These are phyloP conservation scores for Saccharomyces cerevisiae DNA, from an alignment of 805 yeast genomes.

Conservation along the genomic window DNA sequence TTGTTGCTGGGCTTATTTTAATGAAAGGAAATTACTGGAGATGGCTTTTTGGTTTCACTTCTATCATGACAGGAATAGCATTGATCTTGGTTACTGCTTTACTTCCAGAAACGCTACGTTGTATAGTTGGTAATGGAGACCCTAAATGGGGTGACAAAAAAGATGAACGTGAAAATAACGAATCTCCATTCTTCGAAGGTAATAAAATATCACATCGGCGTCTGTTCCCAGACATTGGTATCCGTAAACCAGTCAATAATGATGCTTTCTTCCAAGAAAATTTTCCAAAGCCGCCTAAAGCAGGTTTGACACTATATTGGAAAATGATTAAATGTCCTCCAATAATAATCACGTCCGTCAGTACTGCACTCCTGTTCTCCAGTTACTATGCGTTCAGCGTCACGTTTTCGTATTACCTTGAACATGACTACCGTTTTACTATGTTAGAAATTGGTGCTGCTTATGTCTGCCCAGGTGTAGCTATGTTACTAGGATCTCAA, in stretches of 20 bases:
- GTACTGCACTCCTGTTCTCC: conserved; percentile 45
- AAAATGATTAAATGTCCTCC: conserved; percentile 36
- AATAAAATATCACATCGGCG: conserved; percentile 7
- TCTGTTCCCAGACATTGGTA: conserved; percentile 19
- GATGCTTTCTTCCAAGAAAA: conserved; percentile 15
- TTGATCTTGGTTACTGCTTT: conserved; percentile 43
- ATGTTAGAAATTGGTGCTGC: conserved; percentile 36
- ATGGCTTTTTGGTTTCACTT: conserved; percentile 75
- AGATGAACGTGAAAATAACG: background rate
- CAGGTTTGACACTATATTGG: conserved; percentile 33
- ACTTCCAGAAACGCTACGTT: conserved; percentile 74
- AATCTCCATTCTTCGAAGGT: background rate
- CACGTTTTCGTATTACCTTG: conserved; percentile 37
- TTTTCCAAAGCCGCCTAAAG: conserved; percentile 41
- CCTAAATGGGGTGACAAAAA: conserved; percentile 19
- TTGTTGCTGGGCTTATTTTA: conserved; percentile 71
- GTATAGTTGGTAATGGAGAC: conserved; percentile 49
- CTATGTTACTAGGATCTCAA: conserved; percentile 42
- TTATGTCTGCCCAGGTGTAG: conserved; percentile 46
- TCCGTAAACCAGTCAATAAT: conserved; percentile 22
- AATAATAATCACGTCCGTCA: conserved; percentile 38
- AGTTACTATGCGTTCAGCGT: conserved; percentile 47
- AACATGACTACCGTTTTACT: conserved; percentile 32
- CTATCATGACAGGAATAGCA: conserved; percentile 54
- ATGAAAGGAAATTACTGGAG: conserved; percentile 67